phyloP scores from a whole-genome alignment of 768 basidiomycete species.

The Rhizopogon vinicolor region DNA sequence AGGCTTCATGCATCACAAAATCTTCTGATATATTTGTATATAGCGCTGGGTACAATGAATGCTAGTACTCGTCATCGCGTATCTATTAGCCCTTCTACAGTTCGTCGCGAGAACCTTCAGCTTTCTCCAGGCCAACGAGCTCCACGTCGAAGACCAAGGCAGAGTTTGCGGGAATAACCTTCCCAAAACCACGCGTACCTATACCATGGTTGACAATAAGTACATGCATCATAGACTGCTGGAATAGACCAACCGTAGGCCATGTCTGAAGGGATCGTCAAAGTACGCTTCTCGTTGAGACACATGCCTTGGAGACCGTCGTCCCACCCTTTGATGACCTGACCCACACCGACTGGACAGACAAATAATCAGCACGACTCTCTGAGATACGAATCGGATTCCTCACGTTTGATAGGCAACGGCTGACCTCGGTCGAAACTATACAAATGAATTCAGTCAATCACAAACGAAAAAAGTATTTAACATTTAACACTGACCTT shows the following conservation, averaged over 20 bases:
- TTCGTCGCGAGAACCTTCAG: constrained; percentile 39
- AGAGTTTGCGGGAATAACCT: constrained; percentile 72
- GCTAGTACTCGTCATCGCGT: neutral
- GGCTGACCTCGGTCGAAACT: constrained; percentile 74
- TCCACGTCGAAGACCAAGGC: constrained; percentile 87
- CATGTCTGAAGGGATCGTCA: constrained; percentile 77
- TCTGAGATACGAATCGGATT: neutral
- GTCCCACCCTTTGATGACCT: constrained; percentile 87
- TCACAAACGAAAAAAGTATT: neutral
- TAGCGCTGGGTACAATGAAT: neutral
- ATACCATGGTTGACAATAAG: neutral
- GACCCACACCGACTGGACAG: constrained; percentile 63
- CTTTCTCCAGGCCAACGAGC: constrained; percentile 56
- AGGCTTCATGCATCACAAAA: neutral
- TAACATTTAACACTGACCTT: constrained; percentile 45
- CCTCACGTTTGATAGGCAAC: constrained; percentile 72
- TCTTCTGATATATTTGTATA: no score
- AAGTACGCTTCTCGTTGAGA: constrained; percentile 77
- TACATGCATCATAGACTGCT: neutral
- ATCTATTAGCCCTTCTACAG: constrained; percentile 31
- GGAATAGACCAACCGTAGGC: constrained; percentile 68
- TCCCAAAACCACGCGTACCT: constrained; percentile 76
- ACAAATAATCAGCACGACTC: constrained; percentile 1
- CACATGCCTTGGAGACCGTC: constrained; percentile 83
- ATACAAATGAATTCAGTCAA: neutral